Conservation (phyloP, 2,329 filamentous ascomycete genomes). For the Alternaria alternata region DNA sequence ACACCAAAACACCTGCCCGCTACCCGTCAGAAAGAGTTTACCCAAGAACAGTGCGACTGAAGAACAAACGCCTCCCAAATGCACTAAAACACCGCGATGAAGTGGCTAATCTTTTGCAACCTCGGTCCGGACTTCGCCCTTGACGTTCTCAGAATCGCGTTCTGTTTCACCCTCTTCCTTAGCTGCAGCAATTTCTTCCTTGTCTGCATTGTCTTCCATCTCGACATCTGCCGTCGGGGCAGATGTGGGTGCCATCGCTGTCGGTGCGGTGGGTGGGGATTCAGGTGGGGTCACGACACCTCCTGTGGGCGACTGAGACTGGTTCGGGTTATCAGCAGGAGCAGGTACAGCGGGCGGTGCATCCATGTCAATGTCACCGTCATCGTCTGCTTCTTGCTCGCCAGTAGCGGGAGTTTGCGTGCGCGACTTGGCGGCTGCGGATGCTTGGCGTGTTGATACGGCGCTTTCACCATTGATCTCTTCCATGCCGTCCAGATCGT, state of each 20-base stretch:
- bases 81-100: slow-evolving; percentile 1
- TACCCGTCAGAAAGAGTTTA: slow-evolving; percentile 10
- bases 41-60: slow-evolving; percentile 8
- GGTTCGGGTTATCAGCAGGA: slow-evolving; percentile 22
- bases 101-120: slow-evolving; percentile 34
- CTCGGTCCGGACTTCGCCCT: slow-evolving; percentile 42
- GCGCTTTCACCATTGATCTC: slow-evolving; percentile 45
- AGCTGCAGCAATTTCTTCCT: slow-evolving; percentile 27
- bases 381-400: slow-evolving; percentile 39
- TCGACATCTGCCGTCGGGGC: slow-evolving; percentile 40
- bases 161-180: slow-evolving; percentile 40
- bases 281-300: slow-evolving; percentile 49
- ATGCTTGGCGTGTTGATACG: slow-evolving; percentile 39
- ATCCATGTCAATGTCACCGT: slow-evolving; percentile 50
- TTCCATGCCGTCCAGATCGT: slow-evolving; percentile 37
- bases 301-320: slow-evolving; percentile 41
- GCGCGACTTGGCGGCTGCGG: slow-evolving; percentile 32
- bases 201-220: slow-evolving; percentile 37
- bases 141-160: slow-evolving; percentile 41
- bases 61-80: slow-evolving; percentile 24
- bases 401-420: slow-evolving; percentile 39
- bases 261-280: slow-evolving; percentile 36
- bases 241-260: slow-evolving; percentile 26
- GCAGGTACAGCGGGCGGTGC: slow-evolving; percentile 29
- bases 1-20: slow-evolving; percentile 27